Evolutionary conservation across 2,329 filamentous ascomycete species (phyloP).

Genomic region (Apiospora malaysiana): DNA sequence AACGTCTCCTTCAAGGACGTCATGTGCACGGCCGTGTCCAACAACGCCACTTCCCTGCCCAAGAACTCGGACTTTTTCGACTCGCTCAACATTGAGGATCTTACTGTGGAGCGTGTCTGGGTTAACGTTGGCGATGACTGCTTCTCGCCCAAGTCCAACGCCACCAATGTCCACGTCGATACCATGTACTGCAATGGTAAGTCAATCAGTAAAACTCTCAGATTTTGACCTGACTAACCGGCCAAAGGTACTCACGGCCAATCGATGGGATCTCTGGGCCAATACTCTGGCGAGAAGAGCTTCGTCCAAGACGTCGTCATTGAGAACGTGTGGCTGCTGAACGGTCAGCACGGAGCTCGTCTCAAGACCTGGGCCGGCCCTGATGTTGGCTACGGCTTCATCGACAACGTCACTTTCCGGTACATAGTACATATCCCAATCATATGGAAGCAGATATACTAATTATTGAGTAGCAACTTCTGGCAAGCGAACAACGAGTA

Average conservation of each 20-base stretch:
- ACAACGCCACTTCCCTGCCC: slow-evolving; percentile 50
- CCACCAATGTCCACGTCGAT: slow-evolving; percentile 61
- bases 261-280: slow-evolving; percentile 63
- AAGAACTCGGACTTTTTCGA: slow-evolving; percentile 71
- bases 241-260: slow-evolving; percentile 56
- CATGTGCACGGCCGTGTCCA: slow-evolving; percentile 58
- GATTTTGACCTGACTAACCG: not conserved
- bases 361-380: slow-evolving; percentile 67
- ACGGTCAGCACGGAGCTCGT: slow-evolving; percentile 58
- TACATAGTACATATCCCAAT: not conserved
- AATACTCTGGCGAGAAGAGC: slow-evolving; percentile 60
- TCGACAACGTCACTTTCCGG: slow-evolving; percentile 65
- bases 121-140: slow-evolving; percentile 65
- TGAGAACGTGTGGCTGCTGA: slow-evolving; percentile 63
- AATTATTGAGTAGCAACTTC: slow-evolving; percentile 52
- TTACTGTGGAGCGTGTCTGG: slow-evolving; percentile 56
- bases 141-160: slow-evolving; percentile 66
- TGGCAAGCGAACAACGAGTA: slow-evolving; percentile 64
- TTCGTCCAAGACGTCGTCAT: slow-evolving; percentile 63
- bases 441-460: not conserved
- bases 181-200: slow-evolving; percentile 63
- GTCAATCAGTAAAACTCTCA: not conserved
- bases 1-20: slow-evolving; percentile 60
- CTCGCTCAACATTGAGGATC: slow-evolving; percentile 60
- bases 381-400: slow-evolving; percentile 63